These are phyloP conservation scores for Sugiyamaella chiloensis DNA, from an alignment of 805 yeast species.

Conservation along the genomic window DNA sequence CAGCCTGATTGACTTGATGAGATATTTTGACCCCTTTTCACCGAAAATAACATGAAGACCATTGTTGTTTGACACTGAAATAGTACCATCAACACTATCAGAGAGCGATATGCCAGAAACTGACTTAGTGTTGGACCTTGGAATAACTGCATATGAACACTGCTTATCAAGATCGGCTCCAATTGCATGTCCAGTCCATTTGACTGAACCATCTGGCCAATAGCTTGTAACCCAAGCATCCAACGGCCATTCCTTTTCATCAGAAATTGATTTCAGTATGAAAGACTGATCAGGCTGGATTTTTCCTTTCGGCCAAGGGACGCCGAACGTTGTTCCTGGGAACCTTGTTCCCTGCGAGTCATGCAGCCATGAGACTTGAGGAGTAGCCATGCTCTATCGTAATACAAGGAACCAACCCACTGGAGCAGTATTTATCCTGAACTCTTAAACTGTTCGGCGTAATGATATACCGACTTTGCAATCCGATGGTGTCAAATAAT, in stretches of 20 bases:
- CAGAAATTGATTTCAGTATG: background rate
- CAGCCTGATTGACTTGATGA: background rate
- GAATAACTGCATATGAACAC: background rate
- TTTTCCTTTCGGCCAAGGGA: slow-evolving; percentile 4
- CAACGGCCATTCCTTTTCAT: background rate
- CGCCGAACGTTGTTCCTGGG: slow-evolving; percentile 2
- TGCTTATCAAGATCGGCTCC: background rate
- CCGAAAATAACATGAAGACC: background rate
- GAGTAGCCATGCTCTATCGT: too few relatives aligned
- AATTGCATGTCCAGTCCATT: slow-evolving; percentile 9
- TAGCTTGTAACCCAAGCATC: slow-evolving; percentile 4
- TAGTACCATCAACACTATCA: background rate
- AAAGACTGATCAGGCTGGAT: background rate
- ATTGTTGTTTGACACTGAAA: background rate
- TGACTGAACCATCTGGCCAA: slow-evolving; percentile 10
- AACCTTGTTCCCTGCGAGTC: background rate
- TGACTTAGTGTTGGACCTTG: background rate
- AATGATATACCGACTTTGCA: too few relatives aligned
- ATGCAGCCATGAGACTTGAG: background rate
- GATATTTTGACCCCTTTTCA: background rate
- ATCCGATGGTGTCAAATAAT: too few relatives aligned
- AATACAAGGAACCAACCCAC: too few relatives aligned
- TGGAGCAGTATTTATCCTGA: too few relatives aligned
- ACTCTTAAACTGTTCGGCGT: too few relatives aligned
- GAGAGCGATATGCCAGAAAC: background rate